Percentiles rank a stretch among this genome's conserved stretches.
Conservation (phyloP, 2,329 filamentous ascomycete genomes). For the Verticillium isaacii region DNA sequence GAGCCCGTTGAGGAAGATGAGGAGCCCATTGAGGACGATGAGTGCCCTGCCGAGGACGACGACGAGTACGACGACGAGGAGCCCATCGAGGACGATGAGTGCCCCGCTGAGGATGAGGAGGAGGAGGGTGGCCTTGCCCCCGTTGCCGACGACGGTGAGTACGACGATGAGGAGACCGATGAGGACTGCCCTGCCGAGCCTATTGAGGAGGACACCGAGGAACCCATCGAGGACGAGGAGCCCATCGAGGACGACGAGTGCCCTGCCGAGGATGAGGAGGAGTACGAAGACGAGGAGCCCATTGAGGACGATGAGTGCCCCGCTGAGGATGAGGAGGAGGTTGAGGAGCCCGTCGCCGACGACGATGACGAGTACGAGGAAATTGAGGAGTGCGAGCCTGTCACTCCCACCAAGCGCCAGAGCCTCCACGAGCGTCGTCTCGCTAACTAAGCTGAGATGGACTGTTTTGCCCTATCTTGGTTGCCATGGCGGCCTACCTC, state of each 20-base stretch:
- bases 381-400: slow-evolving; percentile 1
- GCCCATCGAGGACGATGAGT: slow-evolving; percentile 5
- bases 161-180: slow-evolving; percentile 5
- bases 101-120: slow-evolving; percentile 8
- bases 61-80: background rate
- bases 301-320: background rate
- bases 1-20: background rate
- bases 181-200: slow-evolving; percentile 11
- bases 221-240: background rate
- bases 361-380: slow-evolving; percentile 5
- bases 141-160: slow-evolving; percentile 1
- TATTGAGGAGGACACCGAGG: background rate
- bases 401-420: slow-evolving; percentile 10
- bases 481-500: background rate
- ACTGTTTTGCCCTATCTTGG: background rate
- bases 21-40: slow-evolving; percentile 1
- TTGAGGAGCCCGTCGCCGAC: background rate
- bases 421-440: slow-evolving; percentile 11
- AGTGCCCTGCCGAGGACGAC: slow-evolving; percentile 1
- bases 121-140: background rate
- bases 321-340: slow-evolving; percentile 1
- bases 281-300: background rate
- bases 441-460: background rate
- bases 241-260: slow-evolving; percentile 1
- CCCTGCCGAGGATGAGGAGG: background rate